Conservation (phyloP, 1,284 basidiomycete genomes). For the Leucoagaricus sp. region DNA sequence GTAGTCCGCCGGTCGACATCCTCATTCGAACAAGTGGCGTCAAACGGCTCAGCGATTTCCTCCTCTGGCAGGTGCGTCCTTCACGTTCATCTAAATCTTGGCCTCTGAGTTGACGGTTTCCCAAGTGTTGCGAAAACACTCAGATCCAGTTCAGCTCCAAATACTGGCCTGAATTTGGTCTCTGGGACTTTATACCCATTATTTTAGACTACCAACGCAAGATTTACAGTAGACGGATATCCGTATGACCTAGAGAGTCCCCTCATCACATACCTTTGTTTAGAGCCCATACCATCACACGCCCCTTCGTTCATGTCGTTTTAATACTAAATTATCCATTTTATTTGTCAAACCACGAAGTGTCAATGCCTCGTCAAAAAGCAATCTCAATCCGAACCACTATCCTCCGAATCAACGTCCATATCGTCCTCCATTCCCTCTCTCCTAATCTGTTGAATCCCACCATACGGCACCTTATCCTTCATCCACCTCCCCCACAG, state of each 20-base stretch:
- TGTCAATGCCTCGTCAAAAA: neutral
- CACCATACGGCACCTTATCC: conserved; percentile 62
- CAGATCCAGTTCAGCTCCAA: conserved; percentile 91
- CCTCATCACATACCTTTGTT: neutral
- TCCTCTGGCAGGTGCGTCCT: conserved; percentile 88
- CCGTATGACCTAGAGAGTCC: conserved; percentile 11
- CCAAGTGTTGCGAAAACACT: conserved; percentile 75
- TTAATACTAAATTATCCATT: conserved; percentile 5
- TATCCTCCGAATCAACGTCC: conserved; percentile 38
- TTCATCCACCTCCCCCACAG: conserved; percentile 68
- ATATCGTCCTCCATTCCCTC: conserved; percentile 35
- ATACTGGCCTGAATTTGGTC: conserved; percentile 95
- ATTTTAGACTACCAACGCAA: conserved; percentile 32
- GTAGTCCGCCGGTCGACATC: conserved; percentile 86
- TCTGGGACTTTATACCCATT: conserved; percentile 61
- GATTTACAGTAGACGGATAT: conserved; percentile 22
- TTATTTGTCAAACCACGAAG: neutral
- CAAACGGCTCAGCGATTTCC: conserved; percentile 86
- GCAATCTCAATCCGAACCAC: conserved; percentile 4
- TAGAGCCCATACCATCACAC: neutral
- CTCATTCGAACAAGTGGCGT: conserved; percentile 93
- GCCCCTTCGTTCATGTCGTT: neutral
- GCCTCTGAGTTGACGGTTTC: neutral
- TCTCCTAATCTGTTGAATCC: conserved; percentile 39
- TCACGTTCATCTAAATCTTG: neutral